Conservation (phyloP, 1,284 basidiomycete species). For the Ustilago cynodontis region DNA sequence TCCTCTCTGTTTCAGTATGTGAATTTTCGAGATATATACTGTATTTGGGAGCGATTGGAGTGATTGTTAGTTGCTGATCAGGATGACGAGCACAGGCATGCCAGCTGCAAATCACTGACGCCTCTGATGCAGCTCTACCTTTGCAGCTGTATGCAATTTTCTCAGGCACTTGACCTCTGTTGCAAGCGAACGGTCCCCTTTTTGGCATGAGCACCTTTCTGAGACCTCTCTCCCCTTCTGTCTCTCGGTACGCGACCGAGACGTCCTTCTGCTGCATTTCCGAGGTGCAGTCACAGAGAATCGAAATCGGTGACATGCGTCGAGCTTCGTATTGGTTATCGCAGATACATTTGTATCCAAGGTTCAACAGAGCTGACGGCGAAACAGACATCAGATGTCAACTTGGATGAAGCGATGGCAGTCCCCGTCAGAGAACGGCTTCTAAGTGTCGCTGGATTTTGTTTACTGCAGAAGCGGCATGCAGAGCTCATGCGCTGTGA, state of each 20-base stretch:
- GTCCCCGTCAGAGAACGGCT: too few species aligned
- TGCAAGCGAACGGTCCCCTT: background rate
- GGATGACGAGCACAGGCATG: constrained; percentile 51
- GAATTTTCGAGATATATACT: constrained; percentile 7
- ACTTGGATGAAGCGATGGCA: too few species aligned
- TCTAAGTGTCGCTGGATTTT: too few species aligned
- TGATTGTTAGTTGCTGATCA: constrained; percentile 16
- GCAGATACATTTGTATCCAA: too few species aligned
- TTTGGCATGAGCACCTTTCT: background rate
- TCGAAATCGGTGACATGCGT: background rate
- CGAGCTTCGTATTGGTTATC: background rate
- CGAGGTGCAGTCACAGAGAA: background rate
- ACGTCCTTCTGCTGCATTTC: constrained; percentile 2
- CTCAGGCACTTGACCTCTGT: background rate
- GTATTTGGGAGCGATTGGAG: constrained; percentile 1
- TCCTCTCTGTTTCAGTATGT: constrained; percentile 8
- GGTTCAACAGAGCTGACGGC: too few species aligned
- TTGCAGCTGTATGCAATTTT: too few species aligned
- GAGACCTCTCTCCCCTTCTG: too few species aligned
- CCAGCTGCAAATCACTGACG: constrained; percentile 69
- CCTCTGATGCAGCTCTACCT: background rate
- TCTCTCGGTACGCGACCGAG: background rate
- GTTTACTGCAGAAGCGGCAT: too few species aligned
- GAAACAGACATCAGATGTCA: too few species aligned
- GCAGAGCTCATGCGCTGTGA: too few species aligned